Base-by-base conservation (phyloP, 768 basidiomycete genomes). In the Lactifluus hygrophoroides region DNA sequence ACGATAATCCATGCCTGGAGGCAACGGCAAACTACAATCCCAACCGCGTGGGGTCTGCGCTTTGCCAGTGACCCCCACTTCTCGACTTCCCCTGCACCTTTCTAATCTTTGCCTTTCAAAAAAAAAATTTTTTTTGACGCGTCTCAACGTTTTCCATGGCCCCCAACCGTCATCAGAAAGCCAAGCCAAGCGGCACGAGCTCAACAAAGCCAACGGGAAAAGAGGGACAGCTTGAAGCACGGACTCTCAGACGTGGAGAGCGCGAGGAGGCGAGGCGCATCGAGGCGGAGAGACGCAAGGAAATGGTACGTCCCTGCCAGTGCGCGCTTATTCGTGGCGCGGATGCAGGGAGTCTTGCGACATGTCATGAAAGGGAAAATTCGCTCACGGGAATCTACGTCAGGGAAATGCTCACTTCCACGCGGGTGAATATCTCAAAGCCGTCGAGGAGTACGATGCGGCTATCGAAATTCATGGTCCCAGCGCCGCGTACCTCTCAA, bases 381-480 rank as follows among this genome's bases (percentile, higher is more conserved):
- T n/a, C n/a, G 7, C 57, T 58, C 43, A 58, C 4, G 14, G 6
- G 13, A 19, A 17, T 27, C 5, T n/a, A 2, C 43, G 23, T 7
- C 51, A 80, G 78, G 80, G 80, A 8, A 80, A 80, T 45, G 54
- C 62, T 11, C 66, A 72, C 13, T 80, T 77, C 71, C 72, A 68
- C 38, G 51, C 65, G 5, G 73, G 70, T 2, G 58, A 74, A 47
- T 77, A 70, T 64, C 62, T 57, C 1, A 69, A 72, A 10, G 76
- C 78, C 0, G 69, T 76, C 3, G 67, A 71, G 0, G 69, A 69
- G 48, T 81, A 80, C 63, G 71, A 71, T 28, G 66, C 62, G 1
- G 79, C 79, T 0, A 70, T 74, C 1, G 37, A 66, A 2, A 65
- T 71, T 19, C 73, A 78, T 43, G 73, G 77, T 1, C 65, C 68